phyloP scores from a whole-genome alignment of 2,329 filamentous ascomycete genomes.

The Fusarium concolor region DNA sequence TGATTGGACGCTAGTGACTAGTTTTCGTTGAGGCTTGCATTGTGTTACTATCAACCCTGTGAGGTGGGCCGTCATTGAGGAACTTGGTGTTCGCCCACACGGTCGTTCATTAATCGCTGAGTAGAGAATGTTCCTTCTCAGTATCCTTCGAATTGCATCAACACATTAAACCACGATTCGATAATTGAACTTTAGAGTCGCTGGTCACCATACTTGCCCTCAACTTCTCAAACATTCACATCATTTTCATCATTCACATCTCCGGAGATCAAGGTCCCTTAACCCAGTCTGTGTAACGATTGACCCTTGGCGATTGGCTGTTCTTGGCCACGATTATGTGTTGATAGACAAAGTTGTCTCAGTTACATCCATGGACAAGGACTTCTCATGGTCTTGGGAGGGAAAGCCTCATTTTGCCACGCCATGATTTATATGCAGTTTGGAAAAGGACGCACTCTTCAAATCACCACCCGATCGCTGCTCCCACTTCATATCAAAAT shows the following conservation, averaged over 20 bases:
- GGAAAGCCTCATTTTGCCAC: conserved; percentile 3
- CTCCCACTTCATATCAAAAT: background rate
- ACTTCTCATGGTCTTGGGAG: background rate
- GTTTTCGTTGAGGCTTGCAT: conserved; percentile 17
- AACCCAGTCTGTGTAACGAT: background rate
- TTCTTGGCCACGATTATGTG: background rate
- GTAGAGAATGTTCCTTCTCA: background rate
- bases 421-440: background rate
- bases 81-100: background rate
- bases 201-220: too few relatives aligned
- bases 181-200: background rate
- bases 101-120: background rate
- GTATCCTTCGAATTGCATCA: background rate
- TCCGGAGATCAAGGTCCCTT: background rate
- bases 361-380: background rate
- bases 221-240: background rate
- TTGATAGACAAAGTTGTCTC: conserved; percentile 5
- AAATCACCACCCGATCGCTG: background rate
- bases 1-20: conserved; percentile 8
- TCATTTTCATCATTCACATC: background rate
- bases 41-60: conserved; percentile 16
- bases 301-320: background rate
- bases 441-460: background rate
- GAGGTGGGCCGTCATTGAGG: background rate
- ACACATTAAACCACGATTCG: background rate